These are phyloP conservation scores for Beauveria caledonica DNA, from an alignment of 2,329 filamentous ascomycete genomes.

Conservation along the genomic window DNA sequence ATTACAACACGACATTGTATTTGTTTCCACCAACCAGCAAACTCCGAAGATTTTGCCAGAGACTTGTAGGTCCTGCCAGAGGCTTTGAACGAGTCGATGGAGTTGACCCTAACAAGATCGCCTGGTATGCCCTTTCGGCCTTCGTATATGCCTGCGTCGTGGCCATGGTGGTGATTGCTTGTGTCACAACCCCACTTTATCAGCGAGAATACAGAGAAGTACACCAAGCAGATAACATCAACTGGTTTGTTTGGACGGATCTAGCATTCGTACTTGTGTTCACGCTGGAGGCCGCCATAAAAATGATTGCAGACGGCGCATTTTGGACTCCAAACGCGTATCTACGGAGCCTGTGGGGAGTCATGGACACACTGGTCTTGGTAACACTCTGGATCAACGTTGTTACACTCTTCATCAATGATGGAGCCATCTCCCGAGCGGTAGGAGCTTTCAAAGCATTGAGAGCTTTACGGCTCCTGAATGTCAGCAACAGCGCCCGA, in stretches of 20 bases:
- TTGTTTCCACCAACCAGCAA: conserved; percentile 74
- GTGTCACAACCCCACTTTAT: conserved; percentile 87
- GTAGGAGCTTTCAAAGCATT: conserved; percentile 97
- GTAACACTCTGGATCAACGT: conserved; percentile 96
- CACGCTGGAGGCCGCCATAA: conserved; percentile 77
- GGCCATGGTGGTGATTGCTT: conserved; percentile 94
- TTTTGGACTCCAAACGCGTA: conserved; percentile 98
- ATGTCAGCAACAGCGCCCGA: conserved; percentile 90
- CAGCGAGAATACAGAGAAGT: conserved; percentile 75
- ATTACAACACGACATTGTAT: conserved; percentile 87
- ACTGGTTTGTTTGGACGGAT: conserved; percentile 96
- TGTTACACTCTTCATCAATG: conserved; percentile 68
- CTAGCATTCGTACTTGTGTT: conserved; percentile 84
- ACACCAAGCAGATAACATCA: conserved; percentile 51
- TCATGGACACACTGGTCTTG: conserved; percentile 87
- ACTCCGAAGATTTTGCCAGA: conserved; percentile 75
- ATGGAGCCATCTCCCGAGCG: conserved; percentile 78
- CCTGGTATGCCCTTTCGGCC: conserved; percentile 91
- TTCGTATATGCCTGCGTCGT: conserved; percentile 92
- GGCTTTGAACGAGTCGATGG: conserved; percentile 83
- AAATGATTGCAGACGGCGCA: conserved; percentile 89
- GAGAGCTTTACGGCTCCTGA: conserved; percentile 80
- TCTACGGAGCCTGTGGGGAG: conserved; percentile 91
- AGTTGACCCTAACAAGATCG: conserved; percentile 74
- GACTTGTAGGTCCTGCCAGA: conserved; percentile 82